phyloP scores from a whole-genome alignment of 2,329 filamentous ascomycete species.

The Alternaria arborescens region DNA sequence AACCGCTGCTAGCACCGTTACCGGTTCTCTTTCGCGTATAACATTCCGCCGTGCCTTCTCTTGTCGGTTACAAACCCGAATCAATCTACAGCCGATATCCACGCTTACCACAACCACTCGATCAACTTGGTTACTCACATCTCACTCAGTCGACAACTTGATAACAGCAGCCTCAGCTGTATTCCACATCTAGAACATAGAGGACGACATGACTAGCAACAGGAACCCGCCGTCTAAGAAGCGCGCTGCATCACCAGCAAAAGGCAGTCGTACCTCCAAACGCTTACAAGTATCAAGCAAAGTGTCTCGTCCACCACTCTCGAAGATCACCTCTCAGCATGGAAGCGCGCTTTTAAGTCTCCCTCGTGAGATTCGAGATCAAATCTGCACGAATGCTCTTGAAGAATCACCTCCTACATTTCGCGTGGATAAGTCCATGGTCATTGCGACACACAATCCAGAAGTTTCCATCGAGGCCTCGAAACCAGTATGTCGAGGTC shows the following conservation, averaged over 20 bases:
- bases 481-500: neutral
- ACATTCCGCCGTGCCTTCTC: neutral
- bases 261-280: neutral
- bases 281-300: neutral
- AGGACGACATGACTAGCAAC: neutral
- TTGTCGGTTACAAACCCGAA: neutral
- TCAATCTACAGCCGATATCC: neutral
- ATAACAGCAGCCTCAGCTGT: neutral
- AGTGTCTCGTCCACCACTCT: neutral
- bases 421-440: neutral
- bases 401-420: neutral
- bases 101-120: neutral
- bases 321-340: rapidly evolving
- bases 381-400: neutral
- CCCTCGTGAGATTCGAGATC: neutral
- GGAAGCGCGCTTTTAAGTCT: neutral
- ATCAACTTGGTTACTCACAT: neutral
- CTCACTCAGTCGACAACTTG: neutral
- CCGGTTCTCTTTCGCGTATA: neutral
- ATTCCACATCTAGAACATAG: neutral
- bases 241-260: neutral
- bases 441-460: neutral
- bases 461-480: neutral
- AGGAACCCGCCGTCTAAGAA: neutral
- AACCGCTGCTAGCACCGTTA: neutral